phyloP scores from a whole-genome alignment of 257 asterid species.

The Lycium ferocissimum region DNA sequence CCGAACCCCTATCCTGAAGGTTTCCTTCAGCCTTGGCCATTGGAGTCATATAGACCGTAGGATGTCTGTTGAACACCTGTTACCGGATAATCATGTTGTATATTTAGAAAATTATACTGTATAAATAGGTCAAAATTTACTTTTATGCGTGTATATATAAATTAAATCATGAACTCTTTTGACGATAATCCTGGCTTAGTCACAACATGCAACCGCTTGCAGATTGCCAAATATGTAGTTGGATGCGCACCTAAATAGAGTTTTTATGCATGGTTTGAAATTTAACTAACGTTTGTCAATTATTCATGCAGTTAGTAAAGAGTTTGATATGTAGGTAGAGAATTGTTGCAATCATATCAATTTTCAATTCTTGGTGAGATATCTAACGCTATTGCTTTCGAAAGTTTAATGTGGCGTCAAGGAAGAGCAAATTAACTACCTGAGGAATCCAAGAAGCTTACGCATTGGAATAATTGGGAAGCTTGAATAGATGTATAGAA shows the following conservation, averaged over 20 bases:
- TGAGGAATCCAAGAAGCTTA: not conserved
- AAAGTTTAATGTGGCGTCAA: not conserved
- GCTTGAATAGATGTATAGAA: constrained; percentile 21
- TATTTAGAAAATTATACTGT: too few species aligned
- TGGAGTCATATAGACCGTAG: too few species aligned
- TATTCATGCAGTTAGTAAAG: constrained; percentile 13
- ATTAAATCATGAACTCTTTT: too few species aligned
- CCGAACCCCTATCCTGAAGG: too few species aligned
- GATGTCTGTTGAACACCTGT: too few species aligned
- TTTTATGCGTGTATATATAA: too few species aligned
- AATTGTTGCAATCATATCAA: not conserved
- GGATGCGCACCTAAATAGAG: not conserved
- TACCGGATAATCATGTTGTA: too few species aligned
- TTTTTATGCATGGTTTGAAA: not conserved
- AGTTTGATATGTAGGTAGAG: not conserved
- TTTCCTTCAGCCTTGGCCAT: too few species aligned
- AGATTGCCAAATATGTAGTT: not conserved
- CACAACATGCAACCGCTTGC: not conserved
- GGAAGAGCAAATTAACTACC: not conserved
- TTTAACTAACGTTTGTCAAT: not conserved
- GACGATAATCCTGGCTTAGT: too few species aligned
- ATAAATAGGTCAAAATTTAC: too few species aligned
- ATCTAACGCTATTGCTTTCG: not conserved
- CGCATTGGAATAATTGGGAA: constrained; percentile 22
- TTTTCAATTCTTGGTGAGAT: constrained; percentile 19